Conservation (phyloP, 768 basidiomycete species). For the Nidula microcarpa region DNA sequence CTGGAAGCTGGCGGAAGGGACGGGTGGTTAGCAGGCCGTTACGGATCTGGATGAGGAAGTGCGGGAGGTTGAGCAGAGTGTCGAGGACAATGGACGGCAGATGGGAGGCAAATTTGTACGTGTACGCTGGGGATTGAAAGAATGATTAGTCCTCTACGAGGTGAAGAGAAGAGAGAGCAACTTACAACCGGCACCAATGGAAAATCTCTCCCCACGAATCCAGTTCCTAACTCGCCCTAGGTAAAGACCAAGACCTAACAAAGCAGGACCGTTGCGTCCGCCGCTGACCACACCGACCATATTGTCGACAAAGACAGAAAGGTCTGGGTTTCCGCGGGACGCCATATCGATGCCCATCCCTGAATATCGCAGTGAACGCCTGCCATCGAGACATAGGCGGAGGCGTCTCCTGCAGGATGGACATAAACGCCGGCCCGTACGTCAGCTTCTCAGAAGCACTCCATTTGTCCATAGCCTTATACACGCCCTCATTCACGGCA, state of each 20-base stretch:
- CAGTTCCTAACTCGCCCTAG: slow-evolving; percentile 50
- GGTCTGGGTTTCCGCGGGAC: slow-evolving; percentile 49
- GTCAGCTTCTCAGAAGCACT: slow-evolving; percentile 68
- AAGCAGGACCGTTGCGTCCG: slow-evolving; percentile 41
- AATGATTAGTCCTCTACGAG: slow-evolving; percentile 4
- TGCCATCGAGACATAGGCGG: slow-evolving; percentile 20
- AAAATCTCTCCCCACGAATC: slow-evolving; percentile 64
- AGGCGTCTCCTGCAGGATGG: slow-evolving; percentile 32
- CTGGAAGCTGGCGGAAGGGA: slow-evolving; percentile 35
- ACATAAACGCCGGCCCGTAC: slow-evolving; percentile 68
- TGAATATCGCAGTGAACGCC: too few relatives aligned
- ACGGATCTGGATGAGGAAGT: slow-evolving; percentile 57
- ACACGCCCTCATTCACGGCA: slow-evolving; percentile 24
- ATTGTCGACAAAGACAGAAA: slow-evolving; percentile 53
- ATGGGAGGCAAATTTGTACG: slow-evolving; percentile 67
- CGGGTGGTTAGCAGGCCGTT: slow-evolving; percentile 56
- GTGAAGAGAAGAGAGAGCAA: background rate
- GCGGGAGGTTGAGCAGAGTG: slow-evolving; percentile 60
- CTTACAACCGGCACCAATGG: slow-evolving; percentile 78
- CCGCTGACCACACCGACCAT: slow-evolving; percentile 59
- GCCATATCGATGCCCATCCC: slow-evolving; percentile 31
- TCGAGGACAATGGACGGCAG: slow-evolving; percentile 68
- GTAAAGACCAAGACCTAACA: slow-evolving; percentile 41
- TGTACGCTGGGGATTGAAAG: slow-evolving; percentile 44
- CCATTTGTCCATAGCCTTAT: slow-evolving; percentile 66